phyloP scores from a whole-genome alignment of 164 flowering plant species.

The Magnolia sinica region DNA sequence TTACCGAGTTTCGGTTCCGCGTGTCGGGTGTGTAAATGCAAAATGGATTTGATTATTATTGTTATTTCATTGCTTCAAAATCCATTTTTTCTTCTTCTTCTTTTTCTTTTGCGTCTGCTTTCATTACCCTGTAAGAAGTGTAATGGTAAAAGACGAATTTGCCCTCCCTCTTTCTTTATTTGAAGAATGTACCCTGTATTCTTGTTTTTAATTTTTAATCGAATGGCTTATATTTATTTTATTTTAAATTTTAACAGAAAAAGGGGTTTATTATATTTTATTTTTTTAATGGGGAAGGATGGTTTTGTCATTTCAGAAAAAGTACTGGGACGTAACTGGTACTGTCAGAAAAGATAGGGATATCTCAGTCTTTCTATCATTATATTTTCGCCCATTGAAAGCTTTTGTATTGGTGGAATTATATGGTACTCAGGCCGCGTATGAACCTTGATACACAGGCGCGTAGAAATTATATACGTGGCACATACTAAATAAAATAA shows the following conservation, averaged over 20 bases:
- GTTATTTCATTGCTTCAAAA: not conserved
- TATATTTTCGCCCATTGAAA: not conserved
- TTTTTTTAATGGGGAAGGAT: not conserved
- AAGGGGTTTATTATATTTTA: too few species aligned
- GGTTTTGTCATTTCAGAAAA: not conserved
- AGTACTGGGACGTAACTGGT: not conserved
- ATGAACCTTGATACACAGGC: too few species aligned
- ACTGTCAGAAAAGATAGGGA: not conserved
- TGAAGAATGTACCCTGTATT: not conserved
- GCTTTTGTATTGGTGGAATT: too few species aligned
- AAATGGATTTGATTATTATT: conserved; percentile 8
- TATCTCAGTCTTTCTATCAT: not conserved
- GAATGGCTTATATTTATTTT: not conserved
- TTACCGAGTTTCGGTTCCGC: not conserved
- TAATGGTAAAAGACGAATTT: not conserved
- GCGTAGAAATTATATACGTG: too few species aligned
- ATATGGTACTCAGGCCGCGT: too few species aligned
- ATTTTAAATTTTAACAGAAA: not conserved
- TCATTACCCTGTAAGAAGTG: not conserved
- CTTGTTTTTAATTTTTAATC: not conserved
- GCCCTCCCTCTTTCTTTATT: not conserved
- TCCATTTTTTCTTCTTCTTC: not conserved
- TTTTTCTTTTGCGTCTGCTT: not conserved
- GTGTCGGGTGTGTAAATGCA: conserved; percentile 6
- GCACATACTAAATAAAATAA: too few species aligned